phyloP scores from a whole-genome alignment of 2,329 filamentous ascomycete genomes.

The Clonostachys solani region DNA sequence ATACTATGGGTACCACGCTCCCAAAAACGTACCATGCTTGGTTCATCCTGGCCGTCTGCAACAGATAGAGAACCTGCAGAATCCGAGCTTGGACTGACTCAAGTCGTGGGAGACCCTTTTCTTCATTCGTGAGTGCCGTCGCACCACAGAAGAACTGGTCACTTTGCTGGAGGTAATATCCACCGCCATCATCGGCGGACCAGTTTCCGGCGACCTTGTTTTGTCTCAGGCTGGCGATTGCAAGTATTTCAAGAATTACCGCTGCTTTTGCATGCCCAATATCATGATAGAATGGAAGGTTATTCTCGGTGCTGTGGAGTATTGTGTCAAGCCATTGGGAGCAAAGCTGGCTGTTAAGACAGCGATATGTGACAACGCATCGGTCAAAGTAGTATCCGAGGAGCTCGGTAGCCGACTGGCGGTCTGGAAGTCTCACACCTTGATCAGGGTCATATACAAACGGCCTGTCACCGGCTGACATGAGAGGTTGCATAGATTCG shows the following conservation, averaged over 20 bases:
- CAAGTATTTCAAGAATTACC: constrained; percentile 40
- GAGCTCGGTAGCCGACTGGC: constrained; percentile 9
- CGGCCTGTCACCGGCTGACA: constrained; percentile 19
- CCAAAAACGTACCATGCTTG: constrained; percentile 16
- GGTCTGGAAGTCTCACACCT: constrained; percentile 9
- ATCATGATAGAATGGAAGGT: constrained; percentile 25
- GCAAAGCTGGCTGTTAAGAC: constrained; percentile 47
- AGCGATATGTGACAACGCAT: constrained; percentile 54
- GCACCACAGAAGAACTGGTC: constrained; percentile 16
- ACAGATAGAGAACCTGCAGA: constrained; percentile 12
- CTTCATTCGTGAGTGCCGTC: constrained; percentile 9
- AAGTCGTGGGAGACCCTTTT: constrained; percentile 15
- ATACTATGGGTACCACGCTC: constrained; percentile 10
- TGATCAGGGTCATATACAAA: constrained; percentile 9
- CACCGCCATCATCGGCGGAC: neutral
- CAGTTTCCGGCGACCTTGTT: constrained; percentile 21
- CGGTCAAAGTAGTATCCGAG: constrained; percentile 50
- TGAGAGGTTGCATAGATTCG: constrained; percentile 11
- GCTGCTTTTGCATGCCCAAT: constrained; percentile 40
- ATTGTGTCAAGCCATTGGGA: constrained; percentile 39
- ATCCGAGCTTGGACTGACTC: constrained; percentile 12
- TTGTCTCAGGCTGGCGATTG: constrained; percentile 40
- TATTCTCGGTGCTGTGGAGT: constrained; percentile 24
- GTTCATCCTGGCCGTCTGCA: constrained; percentile 13
- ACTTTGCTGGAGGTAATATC: constrained; percentile 9